phyloP scores from a whole-genome alignment of 2,329 filamentous ascomycete genomes.

The Cladosporium sp. region DNA sequence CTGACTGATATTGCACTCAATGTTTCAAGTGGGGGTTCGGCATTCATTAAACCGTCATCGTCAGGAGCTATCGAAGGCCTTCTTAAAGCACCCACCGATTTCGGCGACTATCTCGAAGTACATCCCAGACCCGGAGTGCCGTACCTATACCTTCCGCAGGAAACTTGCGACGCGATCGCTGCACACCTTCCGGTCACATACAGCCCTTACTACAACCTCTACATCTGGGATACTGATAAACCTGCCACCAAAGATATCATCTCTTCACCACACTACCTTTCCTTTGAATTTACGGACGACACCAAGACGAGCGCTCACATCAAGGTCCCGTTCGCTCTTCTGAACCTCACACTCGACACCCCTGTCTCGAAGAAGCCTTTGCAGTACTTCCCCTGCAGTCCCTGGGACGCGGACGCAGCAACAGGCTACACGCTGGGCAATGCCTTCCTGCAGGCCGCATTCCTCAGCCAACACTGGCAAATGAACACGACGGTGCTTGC shows the following conservation, averaged over 20 bases:
- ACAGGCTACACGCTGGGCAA: constrained; percentile 44
- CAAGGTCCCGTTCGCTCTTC: constrained; percentile 45
- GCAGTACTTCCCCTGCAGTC: constrained; percentile 49
- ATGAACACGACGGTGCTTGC: constrained; percentile 10
- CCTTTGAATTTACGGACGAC: constrained; percentile 43
- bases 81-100: constrained; percentile 10
- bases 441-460: constrained; percentile 53
- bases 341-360: constrained; percentile 43
- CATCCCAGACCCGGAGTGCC: constrained; percentile 31
- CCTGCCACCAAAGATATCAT: constrained; percentile 43
- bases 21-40: constrained; percentile 45
- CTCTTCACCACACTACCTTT: constrained; percentile 45
- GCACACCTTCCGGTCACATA: constrained; percentile 34
- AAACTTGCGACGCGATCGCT: constrained; percentile 36
- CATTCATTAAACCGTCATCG: constrained; percentile 33
- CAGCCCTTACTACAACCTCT: constrained; percentile 29
- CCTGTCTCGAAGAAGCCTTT: constrained; percentile 40
- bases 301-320: constrained; percentile 37
- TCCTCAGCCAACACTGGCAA: constrained; percentile 47
- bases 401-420: constrained; percentile 34
- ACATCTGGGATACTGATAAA: constrained; percentile 35
- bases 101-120: constrained; percentile 14
- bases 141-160: constrained; percentile 34
- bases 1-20: constrained; percentile 48
- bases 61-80: constrained; percentile 27